Conservation (phyloP, 805 yeast genomes). For the Wickerhamiella domercqiae region DNA sequence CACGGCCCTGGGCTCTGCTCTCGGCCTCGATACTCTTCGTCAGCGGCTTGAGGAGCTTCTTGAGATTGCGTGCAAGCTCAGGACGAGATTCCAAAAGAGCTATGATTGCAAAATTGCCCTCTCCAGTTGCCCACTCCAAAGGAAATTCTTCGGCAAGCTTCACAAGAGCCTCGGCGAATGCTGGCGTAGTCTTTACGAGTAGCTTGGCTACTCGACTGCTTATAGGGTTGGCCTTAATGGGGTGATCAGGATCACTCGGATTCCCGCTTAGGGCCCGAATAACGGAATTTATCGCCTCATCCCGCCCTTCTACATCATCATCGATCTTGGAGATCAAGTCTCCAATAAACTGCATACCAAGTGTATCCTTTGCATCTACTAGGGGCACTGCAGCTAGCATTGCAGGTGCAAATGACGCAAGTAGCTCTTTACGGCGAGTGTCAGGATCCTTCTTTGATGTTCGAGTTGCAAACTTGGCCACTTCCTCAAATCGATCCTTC, state of each 20-base stretch:
- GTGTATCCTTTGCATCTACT: conserved; percentile 30
- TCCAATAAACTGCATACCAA: conserved; percentile 70
- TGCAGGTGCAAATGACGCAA: conserved; percentile 47
- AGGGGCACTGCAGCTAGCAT: conserved; percentile 42
- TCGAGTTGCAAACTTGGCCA: conserved; percentile 43
- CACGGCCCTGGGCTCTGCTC: conserved; percentile 23
- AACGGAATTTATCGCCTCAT: conserved; percentile 36
- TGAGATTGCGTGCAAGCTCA: conserved; percentile 27
- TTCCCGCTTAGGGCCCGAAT: conserved; percentile 44
- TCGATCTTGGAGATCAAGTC: conserved; percentile 51
- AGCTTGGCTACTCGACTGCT: conserved; percentile 16
- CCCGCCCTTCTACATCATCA: conserved; percentile 9
- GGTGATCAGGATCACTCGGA: conserved; percentile 44
- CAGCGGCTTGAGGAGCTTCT: conserved; percentile 35
- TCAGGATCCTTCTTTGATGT: conserved; percentile 80
- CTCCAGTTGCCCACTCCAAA: conserved; percentile 51
- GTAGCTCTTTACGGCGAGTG: conserved; percentile 57
- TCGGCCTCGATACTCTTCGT: conserved; percentile 17
- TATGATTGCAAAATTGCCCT: conserved; percentile 69
- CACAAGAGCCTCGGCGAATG: conserved; percentile 31
- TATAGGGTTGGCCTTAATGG: conserved; percentile 27
- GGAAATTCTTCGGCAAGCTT: conserved; percentile 42
- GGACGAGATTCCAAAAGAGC: conserved; percentile 46
- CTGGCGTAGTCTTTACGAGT: conserved; percentile 24
- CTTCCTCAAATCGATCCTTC: conserved; percentile 44